phyloP scores from a whole-genome alignment of 2,329 filamentous ascomycete species.

The Arthroderma sp. region DNA sequence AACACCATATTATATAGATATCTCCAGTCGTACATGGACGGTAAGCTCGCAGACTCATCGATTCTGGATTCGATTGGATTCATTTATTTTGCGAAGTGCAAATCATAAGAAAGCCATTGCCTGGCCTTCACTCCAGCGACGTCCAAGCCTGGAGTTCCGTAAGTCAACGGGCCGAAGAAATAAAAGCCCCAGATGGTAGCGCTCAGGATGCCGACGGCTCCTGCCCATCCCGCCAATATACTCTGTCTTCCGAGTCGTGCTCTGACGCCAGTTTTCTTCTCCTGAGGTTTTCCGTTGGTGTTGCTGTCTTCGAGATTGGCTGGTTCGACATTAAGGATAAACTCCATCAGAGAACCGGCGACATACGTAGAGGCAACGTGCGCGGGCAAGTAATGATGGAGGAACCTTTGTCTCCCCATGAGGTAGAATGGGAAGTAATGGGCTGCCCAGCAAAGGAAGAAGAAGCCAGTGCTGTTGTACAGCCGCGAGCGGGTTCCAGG shows the following conservation, averaged over 20 bases:
- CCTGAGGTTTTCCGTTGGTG: conserved; percentile 17
- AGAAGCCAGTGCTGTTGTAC: conserved; percentile 98
- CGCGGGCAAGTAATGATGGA: conserved; percentile 93
- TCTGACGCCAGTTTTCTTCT: conserved; percentile 44
- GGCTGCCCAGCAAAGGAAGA: conserved; percentile 94
- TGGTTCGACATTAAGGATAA: conserved; percentile 86
- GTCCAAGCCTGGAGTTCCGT: conserved; percentile 77
- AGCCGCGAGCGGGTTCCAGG: conserved; percentile 77
- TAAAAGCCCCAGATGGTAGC: conserved; percentile 65
- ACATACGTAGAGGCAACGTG: conserved; percentile 85
- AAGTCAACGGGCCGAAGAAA: conserved; percentile 90
- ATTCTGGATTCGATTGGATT: neutral
- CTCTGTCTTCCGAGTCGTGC: conserved; percentile 72
- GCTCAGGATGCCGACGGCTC: conserved; percentile 54
- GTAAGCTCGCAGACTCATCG: too few species aligned
- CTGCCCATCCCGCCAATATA: conserved; percentile 66
- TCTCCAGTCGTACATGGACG: too few species aligned
- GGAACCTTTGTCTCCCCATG: conserved; percentile 95
- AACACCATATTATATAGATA: too few species aligned
- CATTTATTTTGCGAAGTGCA: conserved; percentile 91
- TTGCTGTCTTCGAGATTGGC: conserved; percentile 40
- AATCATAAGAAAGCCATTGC: conserved; percentile 94
- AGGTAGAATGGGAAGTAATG: conserved; percentile 97
- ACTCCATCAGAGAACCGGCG: conserved; percentile 81
- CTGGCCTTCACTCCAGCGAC: conserved; percentile 66